Evolutionary conservation across 2,329 filamentous ascomycete species (phyloP).

Genomic region (Pleoardoris graminearum): DNA sequence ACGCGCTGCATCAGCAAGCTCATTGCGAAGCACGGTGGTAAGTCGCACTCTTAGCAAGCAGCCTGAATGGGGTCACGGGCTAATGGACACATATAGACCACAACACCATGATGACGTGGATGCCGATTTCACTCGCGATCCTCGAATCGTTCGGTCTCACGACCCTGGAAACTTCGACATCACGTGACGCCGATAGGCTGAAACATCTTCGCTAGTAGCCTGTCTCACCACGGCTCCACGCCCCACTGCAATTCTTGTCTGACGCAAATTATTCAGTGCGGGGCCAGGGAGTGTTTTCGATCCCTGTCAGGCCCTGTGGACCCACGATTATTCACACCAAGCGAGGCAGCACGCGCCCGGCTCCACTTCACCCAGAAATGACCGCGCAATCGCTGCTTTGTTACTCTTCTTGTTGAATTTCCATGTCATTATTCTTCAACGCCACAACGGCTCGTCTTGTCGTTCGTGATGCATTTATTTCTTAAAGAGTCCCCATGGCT

Average conservation of each 20-base stretch:
- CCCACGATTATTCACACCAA: slow-evolving; percentile 1
- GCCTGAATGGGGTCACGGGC: slow-evolving; percentile 1
- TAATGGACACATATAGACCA: slow-evolving; percentile 28
- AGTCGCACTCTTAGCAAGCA: slow-evolving; percentile 17
- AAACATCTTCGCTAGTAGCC: slow-evolving; percentile 20
- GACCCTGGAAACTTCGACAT: slow-evolving; percentile 13
- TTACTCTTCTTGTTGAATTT: neutral
- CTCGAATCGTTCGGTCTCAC: slow-evolving; percentile 32
- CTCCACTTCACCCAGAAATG: neutral
- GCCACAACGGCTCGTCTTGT: neutral
- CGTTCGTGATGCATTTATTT: neutral
- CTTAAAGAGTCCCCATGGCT: neutral
- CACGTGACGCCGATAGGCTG: too few species aligned
- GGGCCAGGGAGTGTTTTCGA: neutral
- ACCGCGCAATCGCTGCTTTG: neutral
- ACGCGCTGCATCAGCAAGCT: slow-evolving; percentile 36
- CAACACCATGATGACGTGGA: slow-evolving; percentile 39
- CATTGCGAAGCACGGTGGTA: slow-evolving; percentile 44
- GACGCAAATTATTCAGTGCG: slow-evolving; percentile 1
- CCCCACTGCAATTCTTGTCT: neutral
- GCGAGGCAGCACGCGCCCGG: neutral
- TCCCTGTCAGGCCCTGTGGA: slow-evolving; percentile 1
- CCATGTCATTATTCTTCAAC: neutral
- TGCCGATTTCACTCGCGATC: slow-evolving; percentile 32
- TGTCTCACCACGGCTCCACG: slow-evolving; percentile 6